Evolutionary conservation across 1,284 basidiomycete genomes (phyloP).

Genomic region (Cronartium ribicola): DNA sequence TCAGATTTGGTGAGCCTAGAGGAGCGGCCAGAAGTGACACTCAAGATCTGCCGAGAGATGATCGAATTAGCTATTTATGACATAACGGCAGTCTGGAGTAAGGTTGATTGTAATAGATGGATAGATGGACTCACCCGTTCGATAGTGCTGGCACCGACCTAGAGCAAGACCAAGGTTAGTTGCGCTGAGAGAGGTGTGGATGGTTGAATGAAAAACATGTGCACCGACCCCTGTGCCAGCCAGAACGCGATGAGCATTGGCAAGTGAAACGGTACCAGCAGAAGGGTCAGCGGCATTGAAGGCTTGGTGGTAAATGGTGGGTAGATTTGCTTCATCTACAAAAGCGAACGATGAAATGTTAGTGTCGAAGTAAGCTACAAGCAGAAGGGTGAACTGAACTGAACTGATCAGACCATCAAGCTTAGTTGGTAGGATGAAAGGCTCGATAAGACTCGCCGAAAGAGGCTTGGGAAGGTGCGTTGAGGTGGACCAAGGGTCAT

Average conservation of each 20-base stretch:
- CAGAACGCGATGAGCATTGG: constrained; percentile 70
- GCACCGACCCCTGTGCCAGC: constrained; percentile 71
- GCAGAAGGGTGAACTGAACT: not conserved
- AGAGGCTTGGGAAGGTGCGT: constrained; percentile 8
- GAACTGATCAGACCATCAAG: not conserved
- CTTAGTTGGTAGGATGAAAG: not conserved
- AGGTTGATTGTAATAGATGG: constrained; percentile 11
- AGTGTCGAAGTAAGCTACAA: not conserved
- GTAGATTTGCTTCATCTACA: constrained; percentile 70
- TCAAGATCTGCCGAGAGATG: constrained; percentile 65
- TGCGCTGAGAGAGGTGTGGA: constrained; percentile 74
- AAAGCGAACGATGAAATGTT: constrained; percentile 26
- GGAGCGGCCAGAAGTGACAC: constrained; percentile 63
- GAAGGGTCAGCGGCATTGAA: constrained; percentile 66
- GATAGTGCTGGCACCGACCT: constrained; percentile 70
- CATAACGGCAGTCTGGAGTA: not conserved
- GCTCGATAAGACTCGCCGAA: not conserved
- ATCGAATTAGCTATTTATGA: not conserved
- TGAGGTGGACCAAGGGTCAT: constrained; percentile 34
- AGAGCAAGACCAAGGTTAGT: constrained; percentile 68
- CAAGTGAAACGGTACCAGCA: constrained; percentile 71
- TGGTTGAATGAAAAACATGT: constrained; percentile 47
- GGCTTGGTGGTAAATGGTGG: constrained; percentile 67
- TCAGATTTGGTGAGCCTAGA: constrained; percentile 73
- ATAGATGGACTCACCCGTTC: constrained; percentile 62